phyloP scores from a whole-genome alignment of 371 early-diverging fungal species.

The Mucor piriformis region DNA sequence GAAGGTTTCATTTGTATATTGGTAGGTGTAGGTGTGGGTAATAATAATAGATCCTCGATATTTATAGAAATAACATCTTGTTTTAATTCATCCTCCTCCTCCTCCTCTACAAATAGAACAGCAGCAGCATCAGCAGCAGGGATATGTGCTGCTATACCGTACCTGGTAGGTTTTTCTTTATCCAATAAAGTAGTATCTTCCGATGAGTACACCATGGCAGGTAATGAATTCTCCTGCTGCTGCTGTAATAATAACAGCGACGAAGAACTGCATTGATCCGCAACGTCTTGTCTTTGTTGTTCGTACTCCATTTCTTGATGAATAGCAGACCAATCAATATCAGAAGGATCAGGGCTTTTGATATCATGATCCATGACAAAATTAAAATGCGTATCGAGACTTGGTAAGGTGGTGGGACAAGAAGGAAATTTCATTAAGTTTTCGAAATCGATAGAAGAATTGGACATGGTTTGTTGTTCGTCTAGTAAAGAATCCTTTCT shows the following conservation, averaged over 20 bases:
- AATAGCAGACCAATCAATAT: conserved; percentile 19
- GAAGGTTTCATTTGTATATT: neutral
- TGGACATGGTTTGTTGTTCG: conserved; percentile 10
- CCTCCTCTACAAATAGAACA: neutral
- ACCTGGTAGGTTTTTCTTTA: neutral
- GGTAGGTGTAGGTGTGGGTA: neutral
- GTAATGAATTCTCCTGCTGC: neutral
- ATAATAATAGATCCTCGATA: neutral
- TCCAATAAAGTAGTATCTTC: too few species aligned
- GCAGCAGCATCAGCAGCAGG: neutral
- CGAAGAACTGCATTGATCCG: too few species aligned
- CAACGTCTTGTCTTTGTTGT: conserved; percentile 2
- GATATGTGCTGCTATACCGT: too few species aligned
- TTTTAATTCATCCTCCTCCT: neutral
- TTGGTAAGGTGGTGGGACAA: conserved; percentile 25
- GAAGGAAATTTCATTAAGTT: conserved; percentile 14
- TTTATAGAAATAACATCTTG: neutral
- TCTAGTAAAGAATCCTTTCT: neutral
- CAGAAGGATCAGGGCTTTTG: neutral
- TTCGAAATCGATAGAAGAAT: conserved; percentile 17
- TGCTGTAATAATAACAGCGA: neutral
- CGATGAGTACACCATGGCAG: too few species aligned
- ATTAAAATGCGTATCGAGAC: conserved; percentile 16
- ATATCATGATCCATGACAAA: conserved; percentile 7
- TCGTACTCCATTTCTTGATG: conserved; percentile 20